Conservation (phyloP, 257 asterid species). For the Solanum infundibuliforme region DNA sequence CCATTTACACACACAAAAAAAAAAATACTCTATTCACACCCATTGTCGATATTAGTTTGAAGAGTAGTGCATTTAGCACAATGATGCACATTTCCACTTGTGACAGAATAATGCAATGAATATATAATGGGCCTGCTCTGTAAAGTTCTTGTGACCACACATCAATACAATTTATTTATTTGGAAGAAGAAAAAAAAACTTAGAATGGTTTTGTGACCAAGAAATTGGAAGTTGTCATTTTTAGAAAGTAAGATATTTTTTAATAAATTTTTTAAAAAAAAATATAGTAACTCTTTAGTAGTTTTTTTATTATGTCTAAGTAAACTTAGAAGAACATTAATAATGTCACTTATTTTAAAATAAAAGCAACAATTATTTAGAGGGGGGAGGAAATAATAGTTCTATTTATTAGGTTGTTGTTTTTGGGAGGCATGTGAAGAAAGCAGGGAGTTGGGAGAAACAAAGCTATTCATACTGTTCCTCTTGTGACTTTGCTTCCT, state of each 20-base stretch:
- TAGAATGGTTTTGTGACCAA: neutral
- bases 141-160: neutral
- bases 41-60: neutral
- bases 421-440: neutral
- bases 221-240: neutral
- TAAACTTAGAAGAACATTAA: neutral
- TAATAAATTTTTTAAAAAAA: too few relatives aligned
- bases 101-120: neutral
- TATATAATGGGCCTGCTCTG: neutral
- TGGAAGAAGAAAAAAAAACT: too few relatives aligned
- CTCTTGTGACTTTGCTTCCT: conserved; percentile 27
- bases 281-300: neutral
- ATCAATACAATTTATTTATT: neutral
- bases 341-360: neutral
- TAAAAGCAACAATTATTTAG: too few relatives aligned
- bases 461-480: conserved; percentile 17
- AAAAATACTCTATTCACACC: neutral
- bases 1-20: neutral
- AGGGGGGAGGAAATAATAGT: neutral
- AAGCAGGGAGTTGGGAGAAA: neutral
- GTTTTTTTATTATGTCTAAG: neutral
- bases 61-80: neutral
- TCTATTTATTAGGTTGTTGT: neutral
- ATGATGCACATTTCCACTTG: neutral
- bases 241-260: neutral